These are phyloP conservation scores for Diaporthe eres DNA, from an alignment of 2,329 filamentous ascomycete genomes.

Conservation along the genomic window DNA sequence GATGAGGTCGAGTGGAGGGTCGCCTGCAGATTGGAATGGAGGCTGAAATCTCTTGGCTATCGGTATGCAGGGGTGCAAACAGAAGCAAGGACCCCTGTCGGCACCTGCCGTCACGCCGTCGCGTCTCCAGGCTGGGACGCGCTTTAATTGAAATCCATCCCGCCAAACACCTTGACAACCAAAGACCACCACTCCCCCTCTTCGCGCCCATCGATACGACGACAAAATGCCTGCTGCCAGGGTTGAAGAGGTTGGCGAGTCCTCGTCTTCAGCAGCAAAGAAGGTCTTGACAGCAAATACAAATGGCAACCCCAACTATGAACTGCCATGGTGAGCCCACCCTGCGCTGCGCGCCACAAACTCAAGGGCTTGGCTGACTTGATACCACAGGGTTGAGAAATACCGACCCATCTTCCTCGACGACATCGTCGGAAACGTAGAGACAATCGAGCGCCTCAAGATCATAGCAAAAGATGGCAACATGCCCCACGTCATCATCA, in stretches of 20 bases:
- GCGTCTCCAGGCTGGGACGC: constrained; percentile 40
- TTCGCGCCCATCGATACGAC: background rate
- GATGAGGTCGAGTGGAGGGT: background rate
- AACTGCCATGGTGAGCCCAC: constrained; percentile 79
- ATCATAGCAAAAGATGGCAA: constrained; percentile 99
- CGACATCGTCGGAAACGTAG: constrained; percentile 97
- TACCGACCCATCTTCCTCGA: constrained; percentile 95
- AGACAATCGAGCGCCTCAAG: constrained; percentile 96
- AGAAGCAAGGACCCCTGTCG: constrained; percentile 28
- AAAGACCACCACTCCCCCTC: background rate
- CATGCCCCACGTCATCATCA: constrained; percentile 99
- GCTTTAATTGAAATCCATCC: constrained; percentile 38
- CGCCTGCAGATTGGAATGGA: background rate
- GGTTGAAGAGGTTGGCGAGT: constrained; percentile 69
- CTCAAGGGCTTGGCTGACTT: constrained; percentile 26
- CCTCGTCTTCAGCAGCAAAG: constrained; percentile 72
- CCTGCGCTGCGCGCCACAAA: background rate
- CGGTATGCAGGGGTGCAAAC: background rate
- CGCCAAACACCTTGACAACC: background rate
- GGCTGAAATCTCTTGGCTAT: constrained; percentile 19
- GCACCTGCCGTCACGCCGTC: constrained; percentile 34
- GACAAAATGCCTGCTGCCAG: constrained; percentile 63
- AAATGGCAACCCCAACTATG: constrained; percentile 72
- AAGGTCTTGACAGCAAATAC: constrained; percentile 65
- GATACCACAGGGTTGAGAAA: constrained; percentile 87